Evolutionary conservation across 176 grass and related monocot genomes (phyloP).

Genomic region (Musa beccarii): DNA sequence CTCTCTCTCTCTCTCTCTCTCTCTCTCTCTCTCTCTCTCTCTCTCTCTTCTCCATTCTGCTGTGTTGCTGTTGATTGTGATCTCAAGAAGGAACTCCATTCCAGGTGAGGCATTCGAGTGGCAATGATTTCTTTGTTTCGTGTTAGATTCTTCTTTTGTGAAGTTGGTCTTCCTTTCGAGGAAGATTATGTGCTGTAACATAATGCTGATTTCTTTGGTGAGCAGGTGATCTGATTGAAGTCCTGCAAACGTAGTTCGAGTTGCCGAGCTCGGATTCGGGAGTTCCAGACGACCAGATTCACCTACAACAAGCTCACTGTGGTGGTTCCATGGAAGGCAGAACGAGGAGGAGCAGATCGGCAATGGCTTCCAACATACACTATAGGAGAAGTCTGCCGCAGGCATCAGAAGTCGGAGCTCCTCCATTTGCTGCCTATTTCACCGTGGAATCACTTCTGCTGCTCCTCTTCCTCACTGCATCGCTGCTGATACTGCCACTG

Average conservation of each 20-base stretch:
- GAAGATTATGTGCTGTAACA: too few species aligned
- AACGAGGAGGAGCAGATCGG: neutral
- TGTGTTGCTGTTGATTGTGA: too few species aligned
- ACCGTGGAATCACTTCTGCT: slow-evolving; percentile 35
- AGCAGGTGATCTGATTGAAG: too few species aligned
- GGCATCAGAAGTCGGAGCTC: neutral
- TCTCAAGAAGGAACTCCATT: too few species aligned
- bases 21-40: too few species aligned
- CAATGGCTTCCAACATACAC: neutral
- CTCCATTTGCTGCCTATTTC: slow-evolving; percentile 33
- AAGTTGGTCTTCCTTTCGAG: too few species aligned
- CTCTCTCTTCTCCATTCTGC: too few species aligned
- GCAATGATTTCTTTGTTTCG: too few species aligned
- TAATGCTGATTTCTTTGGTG: too few species aligned
- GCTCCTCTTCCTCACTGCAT: slow-evolving; percentile 34
- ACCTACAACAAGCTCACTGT: neutral
- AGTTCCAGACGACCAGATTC: neutral
- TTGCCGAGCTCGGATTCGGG: neutral
- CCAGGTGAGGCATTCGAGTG: too few species aligned
- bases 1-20: too few species aligned
- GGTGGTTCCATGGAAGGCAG: neutral
- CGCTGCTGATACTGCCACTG: slow-evolving; percentile 57
- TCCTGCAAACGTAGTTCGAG: neutral
- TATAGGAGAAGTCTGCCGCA: neutral
- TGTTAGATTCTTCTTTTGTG: too few species aligned